Evolutionary conservation across 2,329 filamentous ascomycete species (phyloP), one percentile per base, ranked within the genome.

Genomic region (Teratosphaeria nubilosa): DNA sequence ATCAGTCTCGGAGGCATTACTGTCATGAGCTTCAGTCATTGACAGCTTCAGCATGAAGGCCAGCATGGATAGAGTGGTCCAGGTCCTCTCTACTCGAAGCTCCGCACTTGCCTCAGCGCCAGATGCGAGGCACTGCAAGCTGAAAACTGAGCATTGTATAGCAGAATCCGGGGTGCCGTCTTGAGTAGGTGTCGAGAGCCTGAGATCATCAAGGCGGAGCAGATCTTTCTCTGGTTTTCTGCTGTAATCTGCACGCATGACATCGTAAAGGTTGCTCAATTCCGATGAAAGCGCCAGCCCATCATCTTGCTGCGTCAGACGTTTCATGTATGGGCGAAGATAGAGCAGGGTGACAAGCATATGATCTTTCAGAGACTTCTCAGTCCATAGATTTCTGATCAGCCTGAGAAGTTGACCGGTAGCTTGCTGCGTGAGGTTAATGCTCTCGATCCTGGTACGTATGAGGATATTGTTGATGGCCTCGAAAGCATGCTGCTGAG

Each of bases 201-300:
- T 79, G 68, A 96, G 70, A 65, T 96, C 88, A 60, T 89, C 84
- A n/a, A 95, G 74, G 62, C 90, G 87, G 11, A 97, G 78, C 41
- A 86, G 82, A 53, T 88, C 85, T 59, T 84, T 83, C 53, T 88
- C 84, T 37, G 84, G 78, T 60, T 90, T 82, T 62, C 79, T 85
- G 3, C 83, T 79, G 72, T 97, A 97, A 66, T 96, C 92, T 9
- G 76, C 75, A 76, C 86, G 87, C n/a, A 99, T 74, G 3, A 81
- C 78, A 51, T 91, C 86, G 34, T 85, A 70, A 1, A 96, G 72
- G n/a, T 82, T 81, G 62, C 86, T 82, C 5, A 95, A 48, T 24
- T 72, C 69, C 45, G 56, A 24, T n/a, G 59, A 57, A 24, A 72
- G 51, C n/a, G 57, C 34, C n/a, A 61, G 34, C 7, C 51, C 55